Base-by-base conservation (phyloP, 1,284 basidiomycete species). In the Puccinia horiana region DNA sequence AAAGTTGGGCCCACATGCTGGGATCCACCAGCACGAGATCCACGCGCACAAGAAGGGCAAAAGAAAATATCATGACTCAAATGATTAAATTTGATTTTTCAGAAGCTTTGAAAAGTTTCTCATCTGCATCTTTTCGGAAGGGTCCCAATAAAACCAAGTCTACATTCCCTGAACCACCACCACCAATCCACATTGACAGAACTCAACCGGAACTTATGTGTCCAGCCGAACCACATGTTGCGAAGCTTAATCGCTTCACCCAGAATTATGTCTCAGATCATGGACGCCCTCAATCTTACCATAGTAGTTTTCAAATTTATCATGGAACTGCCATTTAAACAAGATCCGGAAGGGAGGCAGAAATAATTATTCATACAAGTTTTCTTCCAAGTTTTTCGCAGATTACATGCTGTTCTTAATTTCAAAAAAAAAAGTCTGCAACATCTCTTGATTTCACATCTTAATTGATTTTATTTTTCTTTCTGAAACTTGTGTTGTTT, bases 301-400 rank as follows among this genome's bases (percentile, higher is more conserved):
- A 69, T 69, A 47, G 65, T 47, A 44, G 42, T 29, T n/a, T 69
- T 69, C 40, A 47, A 47, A 37, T 69, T 44, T 29, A 42, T 69
- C 65, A 44, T 47, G 65, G 65, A 6, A 69, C 65, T 44, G 65
- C 65, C 29, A 69, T 69, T n/a, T 69, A 37, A 69, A 65, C 16
- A 1, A 23, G 26, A 40, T 65, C n/a, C 8, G 5, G 29, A 12
- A 65, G 40, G 16, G 18, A 65, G 26, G 40, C 16, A 14, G 6
- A 37, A 65, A 4, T 23, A 37, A 0, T 37, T 65, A 6, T 26
- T 37, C 35, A 35, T 61, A 35, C 26, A 18, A 18, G 29, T 35
- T 61, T 35, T 35, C 29, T n/a, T 32, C 14, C 14, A 35, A 35
- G 32, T 16, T 65, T 14, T 40, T 40, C 18, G 35, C 35, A 23